A percentile compares a stretch with the other conserved stretches of the same genome.
These are phyloP conservation scores for Pythium phragmitis DNA, from an alignment of 352 stramenopile genomes.

Conservation along the genomic window DNA sequence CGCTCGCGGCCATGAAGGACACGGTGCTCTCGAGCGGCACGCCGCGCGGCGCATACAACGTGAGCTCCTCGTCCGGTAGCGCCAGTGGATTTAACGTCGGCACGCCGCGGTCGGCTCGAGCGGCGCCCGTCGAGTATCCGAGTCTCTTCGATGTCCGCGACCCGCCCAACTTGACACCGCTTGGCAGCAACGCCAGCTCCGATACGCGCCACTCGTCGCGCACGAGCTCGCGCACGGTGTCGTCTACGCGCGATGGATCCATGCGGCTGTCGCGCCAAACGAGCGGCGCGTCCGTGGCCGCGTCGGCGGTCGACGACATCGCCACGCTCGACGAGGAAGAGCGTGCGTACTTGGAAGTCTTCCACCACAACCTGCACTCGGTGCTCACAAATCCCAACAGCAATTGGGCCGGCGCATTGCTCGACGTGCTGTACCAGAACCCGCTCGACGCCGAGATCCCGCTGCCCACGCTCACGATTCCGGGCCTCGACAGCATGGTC, in stretches of 20 bases:
- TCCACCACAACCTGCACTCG: conserved; percentile 83
- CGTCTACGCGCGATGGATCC: conserved; percentile 10
- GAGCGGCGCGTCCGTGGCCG: conserved; percentile 1
- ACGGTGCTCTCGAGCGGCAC: conserved; percentile 48
- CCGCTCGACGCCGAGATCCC: conserved; percentile 65
- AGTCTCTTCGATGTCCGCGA: conserved; percentile 66
- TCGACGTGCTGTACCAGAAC: conserved; percentile 73
- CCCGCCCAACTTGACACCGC: conserved; percentile 42
- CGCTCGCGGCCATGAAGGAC: conserved; percentile 63
- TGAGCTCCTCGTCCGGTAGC: conserved; percentile 4
- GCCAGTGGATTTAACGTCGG: neutral
- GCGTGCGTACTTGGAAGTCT: conserved; percentile 60
- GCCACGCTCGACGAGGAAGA: conserved; percentile 57
- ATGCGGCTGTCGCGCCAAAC: neutral
- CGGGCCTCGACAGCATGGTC: conserved; percentile 52
- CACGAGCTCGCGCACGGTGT: conserved; percentile 17
- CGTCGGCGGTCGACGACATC: conserved; percentile 26
- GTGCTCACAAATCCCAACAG: conserved; percentile 81
- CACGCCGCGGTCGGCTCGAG: conserved; percentile 7
- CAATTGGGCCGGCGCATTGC: conserved; percentile 65
- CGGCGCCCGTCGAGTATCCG: conserved; percentile 59
- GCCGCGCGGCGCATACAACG: conserved; percentile 29
- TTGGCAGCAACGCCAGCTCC: conserved; percentile 3
- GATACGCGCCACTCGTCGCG: conserved; percentile 5
- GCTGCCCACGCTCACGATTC: conserved; percentile 54